Conservation (phyloP, 208 protist genomes). For the Leishmania arabica region DNA sequence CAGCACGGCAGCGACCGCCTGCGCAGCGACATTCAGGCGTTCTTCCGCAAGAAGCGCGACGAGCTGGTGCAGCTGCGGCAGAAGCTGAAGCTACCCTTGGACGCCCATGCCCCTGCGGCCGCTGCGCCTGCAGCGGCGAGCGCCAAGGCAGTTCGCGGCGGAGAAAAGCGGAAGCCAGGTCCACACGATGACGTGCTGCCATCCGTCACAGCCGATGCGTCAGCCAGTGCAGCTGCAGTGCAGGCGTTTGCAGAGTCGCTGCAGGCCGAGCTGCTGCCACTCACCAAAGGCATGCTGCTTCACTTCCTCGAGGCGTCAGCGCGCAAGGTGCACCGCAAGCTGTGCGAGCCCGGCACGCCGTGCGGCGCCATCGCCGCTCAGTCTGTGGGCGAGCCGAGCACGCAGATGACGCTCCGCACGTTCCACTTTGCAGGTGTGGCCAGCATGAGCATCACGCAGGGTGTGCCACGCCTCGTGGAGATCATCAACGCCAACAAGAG, state of each 20-base stretch:
- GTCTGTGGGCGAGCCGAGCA: constrained; percentile 99
- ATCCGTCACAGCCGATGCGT: neutral
- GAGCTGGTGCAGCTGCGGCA: constrained; percentile 61
- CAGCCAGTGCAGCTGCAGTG: neutral
- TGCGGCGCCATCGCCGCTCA: constrained; percentile 99
- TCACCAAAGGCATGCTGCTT: constrained; percentile 73
- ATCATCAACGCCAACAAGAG: constrained; percentile 99
- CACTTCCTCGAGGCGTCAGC: constrained; percentile 77
- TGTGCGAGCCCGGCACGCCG: constrained; percentile 97
- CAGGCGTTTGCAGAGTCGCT: constrained; percentile 44
- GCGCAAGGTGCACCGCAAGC: constrained; percentile 83
- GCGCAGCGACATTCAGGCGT: constrained; percentile 72
- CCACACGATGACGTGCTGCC: neutral
- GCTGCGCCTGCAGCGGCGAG: neutral
- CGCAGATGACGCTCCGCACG: constrained; percentile 99
- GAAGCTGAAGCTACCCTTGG: constrained; percentile 48
- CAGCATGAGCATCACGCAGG: constrained; percentile 98
- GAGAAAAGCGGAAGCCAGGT: constrained; percentile 2
- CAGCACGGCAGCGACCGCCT: constrained; percentile 64
- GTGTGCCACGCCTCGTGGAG: constrained; percentile 98
- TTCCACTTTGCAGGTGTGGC: constrained; percentile 99
- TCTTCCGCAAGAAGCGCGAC: constrained; percentile 64
- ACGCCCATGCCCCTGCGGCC: constrained; percentile 5
- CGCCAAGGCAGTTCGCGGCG: neutral
- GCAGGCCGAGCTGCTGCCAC: constrained; percentile 67